Conservation (phyloP, 345 rosid species). For the Eucalyptus pauciflora region DNA sequence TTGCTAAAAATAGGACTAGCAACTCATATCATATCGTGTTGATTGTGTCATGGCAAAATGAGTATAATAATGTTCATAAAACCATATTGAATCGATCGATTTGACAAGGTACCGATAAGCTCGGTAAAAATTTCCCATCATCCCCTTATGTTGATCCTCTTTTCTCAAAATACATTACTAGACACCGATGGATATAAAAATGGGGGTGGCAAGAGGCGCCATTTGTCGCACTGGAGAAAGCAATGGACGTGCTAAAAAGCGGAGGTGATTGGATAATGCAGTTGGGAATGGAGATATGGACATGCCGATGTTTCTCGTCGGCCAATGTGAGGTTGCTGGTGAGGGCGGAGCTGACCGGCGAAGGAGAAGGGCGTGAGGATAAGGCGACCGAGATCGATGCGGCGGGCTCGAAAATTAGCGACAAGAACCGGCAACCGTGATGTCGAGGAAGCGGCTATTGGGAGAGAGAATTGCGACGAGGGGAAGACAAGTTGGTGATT, state of each 20-base stretch:
- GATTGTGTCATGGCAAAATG: neutral
- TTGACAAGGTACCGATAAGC: neutral
- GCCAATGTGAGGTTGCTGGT: neutral
- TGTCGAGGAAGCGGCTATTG: neutral
- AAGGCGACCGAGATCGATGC: neutral
- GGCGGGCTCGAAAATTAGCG: neutral
- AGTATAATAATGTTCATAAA: neutral
- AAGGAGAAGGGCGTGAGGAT: neutral
- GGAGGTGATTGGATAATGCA: neutral
- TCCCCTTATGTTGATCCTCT: neutral
- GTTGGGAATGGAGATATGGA: neutral
- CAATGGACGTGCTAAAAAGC: neutral
- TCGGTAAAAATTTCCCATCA: neutral
- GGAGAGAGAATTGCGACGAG: neutral
- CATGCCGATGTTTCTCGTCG: neutral
- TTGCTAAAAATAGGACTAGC: neutral
- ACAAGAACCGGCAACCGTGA: neutral
- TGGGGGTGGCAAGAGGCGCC: neutral
- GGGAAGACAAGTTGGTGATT: neutral
- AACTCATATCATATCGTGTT: neutral
- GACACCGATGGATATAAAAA: neutral
- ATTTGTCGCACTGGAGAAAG: neutral
- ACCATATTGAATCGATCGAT: rapidly evolving
- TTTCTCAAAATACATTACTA: neutral
- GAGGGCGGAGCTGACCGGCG: neutral